Evolutionary conservation across 805 yeast genomes (phyloP).

Genomic region (Yamadazyma tumulicola): DNA sequence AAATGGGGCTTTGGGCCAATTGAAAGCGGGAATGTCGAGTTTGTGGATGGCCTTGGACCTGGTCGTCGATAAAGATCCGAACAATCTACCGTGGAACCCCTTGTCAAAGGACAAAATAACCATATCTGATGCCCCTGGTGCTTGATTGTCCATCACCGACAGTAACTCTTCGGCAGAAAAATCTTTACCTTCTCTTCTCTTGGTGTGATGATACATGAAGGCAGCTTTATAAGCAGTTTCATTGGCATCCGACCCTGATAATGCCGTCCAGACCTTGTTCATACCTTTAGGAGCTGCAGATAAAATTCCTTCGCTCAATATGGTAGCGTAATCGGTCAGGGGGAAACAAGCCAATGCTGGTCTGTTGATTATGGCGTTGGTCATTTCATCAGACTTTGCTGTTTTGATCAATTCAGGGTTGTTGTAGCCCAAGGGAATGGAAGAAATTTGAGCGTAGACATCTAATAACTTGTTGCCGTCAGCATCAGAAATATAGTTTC

Average conservation of each 20-base stretch:
- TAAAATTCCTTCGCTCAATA: constrained; percentile 48
- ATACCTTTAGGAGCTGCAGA: constrained; percentile 66
- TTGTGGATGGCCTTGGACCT: constrained; percentile 57
- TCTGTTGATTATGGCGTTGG: constrained; percentile 37
- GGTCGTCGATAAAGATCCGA: constrained; percentile 54
- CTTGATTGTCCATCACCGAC: constrained; percentile 47
- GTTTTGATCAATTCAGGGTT: constrained; percentile 37
- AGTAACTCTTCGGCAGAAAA: constrained; percentile 45
- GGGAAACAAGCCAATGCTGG: constrained; percentile 47
- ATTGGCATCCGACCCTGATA: constrained; percentile 67
- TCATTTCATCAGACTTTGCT: constrained; percentile 40
- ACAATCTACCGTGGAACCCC: constrained; percentile 56
- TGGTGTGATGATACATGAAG: constrained; percentile 58
- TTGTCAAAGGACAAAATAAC: constrained; percentile 51
- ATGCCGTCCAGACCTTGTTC: constrained; percentile 59
- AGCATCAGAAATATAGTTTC: constrained; percentile 40
- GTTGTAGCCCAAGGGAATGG: constrained; percentile 43
- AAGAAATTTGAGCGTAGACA: constrained; percentile 42
- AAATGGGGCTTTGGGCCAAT: constrained; percentile 55
- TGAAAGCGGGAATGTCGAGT: constrained; percentile 56
- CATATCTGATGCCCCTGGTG: constrained; percentile 53
- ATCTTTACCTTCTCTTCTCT: constrained; percentile 45
- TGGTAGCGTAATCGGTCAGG: constrained; percentile 48
- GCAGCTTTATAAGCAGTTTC: constrained; percentile 73
- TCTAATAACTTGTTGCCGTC: constrained; percentile 41